phyloP scores from a whole-genome alignment of 768 basidiomycete species.

The Sarcodon sp. region DNA sequence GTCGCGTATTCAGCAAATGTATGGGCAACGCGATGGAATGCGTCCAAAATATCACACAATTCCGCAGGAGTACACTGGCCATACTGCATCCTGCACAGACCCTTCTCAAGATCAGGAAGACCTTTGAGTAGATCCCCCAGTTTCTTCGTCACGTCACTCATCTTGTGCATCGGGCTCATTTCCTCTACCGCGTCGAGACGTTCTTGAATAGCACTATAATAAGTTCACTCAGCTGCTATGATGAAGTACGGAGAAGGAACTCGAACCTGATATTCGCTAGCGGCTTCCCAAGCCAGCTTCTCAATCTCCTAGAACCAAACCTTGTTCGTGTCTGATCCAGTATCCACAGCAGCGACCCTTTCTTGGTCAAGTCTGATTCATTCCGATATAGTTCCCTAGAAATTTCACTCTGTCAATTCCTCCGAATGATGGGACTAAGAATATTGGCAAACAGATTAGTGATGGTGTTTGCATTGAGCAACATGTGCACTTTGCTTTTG shows the following conservation, averaged over 20 bases:
- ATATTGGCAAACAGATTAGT: slow-evolving; percentile 44
- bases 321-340: slow-evolving; percentile 80
- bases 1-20: slow-evolving; percentile 40
- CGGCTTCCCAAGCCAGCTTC: slow-evolving; percentile 80
- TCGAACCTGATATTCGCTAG: slow-evolving; percentile 55
- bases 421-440: not conserved
- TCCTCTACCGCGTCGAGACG: slow-evolving; percentile 82
- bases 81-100: slow-evolving; percentile 82
- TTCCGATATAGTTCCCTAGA: slow-evolving; percentile 82
- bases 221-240: not conserved
- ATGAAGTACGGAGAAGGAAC: not conserved
- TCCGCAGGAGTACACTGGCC: slow-evolving; percentile 84
- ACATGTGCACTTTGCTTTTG: slow-evolving; percentile 68
- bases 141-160: slow-evolving; percentile 25
- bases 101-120: slow-evolving; percentile 81
- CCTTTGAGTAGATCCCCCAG: slow-evolving; percentile 59
- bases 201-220: slow-evolving; percentile 50
- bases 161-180: slow-evolving; percentile 43
- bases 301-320: slow-evolving; percentile 78
- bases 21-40: slow-evolving; percentile 57
- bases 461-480: slow-evolving; percentile 79
- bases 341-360: slow-evolving; percentile 74
- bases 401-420: not conserved
- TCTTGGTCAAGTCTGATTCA: slow-evolving; percentile 62
- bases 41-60: slow-evolving; percentile 58